Evolutionary conservation across 1,284 basidiomycete genomes (phyloP).

Genomic region (Tilletia setariae): DNA sequence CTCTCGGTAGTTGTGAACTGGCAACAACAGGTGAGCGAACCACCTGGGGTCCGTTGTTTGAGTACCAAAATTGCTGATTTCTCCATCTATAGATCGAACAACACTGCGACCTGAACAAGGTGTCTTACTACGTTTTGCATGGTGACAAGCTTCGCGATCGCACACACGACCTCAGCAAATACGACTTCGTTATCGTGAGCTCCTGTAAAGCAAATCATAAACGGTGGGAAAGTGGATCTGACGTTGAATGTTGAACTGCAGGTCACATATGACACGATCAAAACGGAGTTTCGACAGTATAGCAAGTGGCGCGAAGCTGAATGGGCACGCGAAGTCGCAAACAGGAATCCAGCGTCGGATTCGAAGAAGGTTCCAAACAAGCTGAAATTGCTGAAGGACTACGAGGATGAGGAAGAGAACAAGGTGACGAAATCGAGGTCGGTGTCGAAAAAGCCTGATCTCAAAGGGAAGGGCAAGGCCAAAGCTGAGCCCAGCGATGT

Average conservation of each 20-base stretch:
- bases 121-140: slow-evolving; percentile 57
- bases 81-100: slow-evolving; percentile 10
- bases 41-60: not conserved
- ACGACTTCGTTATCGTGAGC: slow-evolving; percentile 76
- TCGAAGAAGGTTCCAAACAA: slow-evolving; percentile 17
- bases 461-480: slow-evolving; percentile 58
- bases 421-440: not conserved
- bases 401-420: slow-evolving; percentile 14
- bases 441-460: slow-evolving; percentile 12
- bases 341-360: not conserved
- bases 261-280: slow-evolving; percentile 69
- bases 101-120: slow-evolving; percentile 64
- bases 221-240: not conserved
- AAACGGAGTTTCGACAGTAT: slow-evolving; percentile 25
- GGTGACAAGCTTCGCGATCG: slow-evolving; percentile 60
- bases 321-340: not conserved
- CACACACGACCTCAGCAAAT: slow-evolving; percentile 55
- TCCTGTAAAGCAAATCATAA: too few species aligned
- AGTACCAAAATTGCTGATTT: not conserved
- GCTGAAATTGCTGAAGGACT: not conserved
- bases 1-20: slow-evolving; percentile 84
- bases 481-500: not conserved
- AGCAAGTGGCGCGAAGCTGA: not conserved
- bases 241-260: not conserved
- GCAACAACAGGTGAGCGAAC: slow-evolving; percentile 68